Evolutionary conservation across 129 eudicot genomes (phyloP), one percentile per base, ranked within the genome.

Genomic region (Dittrichia graveolens): DNA sequence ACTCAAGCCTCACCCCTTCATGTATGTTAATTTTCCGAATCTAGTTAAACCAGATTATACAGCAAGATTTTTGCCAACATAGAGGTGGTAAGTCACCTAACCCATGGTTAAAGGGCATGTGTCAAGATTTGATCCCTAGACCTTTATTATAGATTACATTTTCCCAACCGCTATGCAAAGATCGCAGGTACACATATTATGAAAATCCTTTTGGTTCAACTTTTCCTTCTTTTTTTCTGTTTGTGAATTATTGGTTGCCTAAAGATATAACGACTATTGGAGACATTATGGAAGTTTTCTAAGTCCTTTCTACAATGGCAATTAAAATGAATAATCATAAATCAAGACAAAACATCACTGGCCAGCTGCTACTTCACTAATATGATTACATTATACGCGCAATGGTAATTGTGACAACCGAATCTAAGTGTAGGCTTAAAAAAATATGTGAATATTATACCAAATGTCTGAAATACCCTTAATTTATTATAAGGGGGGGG

Each of bases 311-410:
- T 18, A 18, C 49, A 53, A 52, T 19, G 38, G 9, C 63, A 37
- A 14, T 14, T 54, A 40, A 5, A 15, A 41, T 37, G 11, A 11
- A 45, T 48, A 47, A 50, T 10, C 40, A 9, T 14, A 35, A 24
- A 45, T 12, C n/a, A 5, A n/a, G 7, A 47, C 8, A 67, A n/a
- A 49, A 68, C 31, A 68, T 68, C 46, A 37, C n/a, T 68, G 50
- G 37, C 73, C 14, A 53, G 64, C 19, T 4, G 37, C 9, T 52
- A 14, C 61, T 68, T 16, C 37, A 68, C 14, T 68, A 12, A 54
- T 54, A 54, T 16, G 38, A 5, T 50, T 67, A 48, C 19, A 50
- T 54, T 38, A 52, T 68, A 52, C 72, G 47, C 31, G 38, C 38
- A 18, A 6, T 52, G 63, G 6, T 34, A 18, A 69, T 5, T 35